Conservation (phyloP, 345 rosid species). For the Eutrema japonicum region DNA sequence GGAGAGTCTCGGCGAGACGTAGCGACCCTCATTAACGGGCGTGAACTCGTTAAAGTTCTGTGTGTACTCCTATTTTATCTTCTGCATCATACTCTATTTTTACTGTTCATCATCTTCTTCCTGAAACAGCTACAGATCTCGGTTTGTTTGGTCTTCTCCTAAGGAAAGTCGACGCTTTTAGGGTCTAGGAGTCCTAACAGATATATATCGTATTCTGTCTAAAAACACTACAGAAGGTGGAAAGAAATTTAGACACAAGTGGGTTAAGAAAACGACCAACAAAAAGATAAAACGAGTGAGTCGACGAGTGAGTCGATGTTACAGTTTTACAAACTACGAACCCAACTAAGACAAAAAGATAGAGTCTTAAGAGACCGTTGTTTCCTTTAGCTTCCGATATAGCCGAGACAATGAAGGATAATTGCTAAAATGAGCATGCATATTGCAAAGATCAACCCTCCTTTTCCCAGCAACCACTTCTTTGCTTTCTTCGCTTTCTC, state of each 20-base stretch:
- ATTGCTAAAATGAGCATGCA: constrained; percentile 81
- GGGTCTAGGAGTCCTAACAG: too few relatives aligned
- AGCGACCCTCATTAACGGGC: too few relatives aligned
- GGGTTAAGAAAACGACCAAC: background rate
- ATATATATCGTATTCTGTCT: background rate
- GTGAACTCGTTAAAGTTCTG: too few relatives aligned
- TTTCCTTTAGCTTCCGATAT: constrained; percentile 60
- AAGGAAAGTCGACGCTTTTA: too few relatives aligned
- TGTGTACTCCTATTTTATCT: too few relatives aligned
- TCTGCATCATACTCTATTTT: too few relatives aligned
- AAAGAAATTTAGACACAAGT: constrained; percentile 24
- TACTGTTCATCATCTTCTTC: too few relatives aligned
- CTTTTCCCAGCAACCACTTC: constrained; percentile 88
- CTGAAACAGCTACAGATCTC: too few relatives aligned
- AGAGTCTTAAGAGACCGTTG: constrained; percentile 4
- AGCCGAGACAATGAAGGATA: constrained; percentile 81
- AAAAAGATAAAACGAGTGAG: constrained; percentile 1
- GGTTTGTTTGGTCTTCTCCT: too few relatives aligned
- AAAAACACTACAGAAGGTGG: constrained; percentile 24
- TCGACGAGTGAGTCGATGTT: constrained; percentile 12
- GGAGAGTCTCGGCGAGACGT: too few relatives aligned
- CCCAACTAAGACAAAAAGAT: constrained; percentile 10
- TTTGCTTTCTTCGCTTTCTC: constrained; percentile 78
- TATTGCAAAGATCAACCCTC: constrained; percentile 80
- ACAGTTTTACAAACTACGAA: constrained; percentile 35